A percentile compares a stretch with the other conserved stretches of the same genome.
Conservation (phyloP, 2,329 filamentous ascomycete genomes). For the Sporothrix brunneoviolacea region DNA sequence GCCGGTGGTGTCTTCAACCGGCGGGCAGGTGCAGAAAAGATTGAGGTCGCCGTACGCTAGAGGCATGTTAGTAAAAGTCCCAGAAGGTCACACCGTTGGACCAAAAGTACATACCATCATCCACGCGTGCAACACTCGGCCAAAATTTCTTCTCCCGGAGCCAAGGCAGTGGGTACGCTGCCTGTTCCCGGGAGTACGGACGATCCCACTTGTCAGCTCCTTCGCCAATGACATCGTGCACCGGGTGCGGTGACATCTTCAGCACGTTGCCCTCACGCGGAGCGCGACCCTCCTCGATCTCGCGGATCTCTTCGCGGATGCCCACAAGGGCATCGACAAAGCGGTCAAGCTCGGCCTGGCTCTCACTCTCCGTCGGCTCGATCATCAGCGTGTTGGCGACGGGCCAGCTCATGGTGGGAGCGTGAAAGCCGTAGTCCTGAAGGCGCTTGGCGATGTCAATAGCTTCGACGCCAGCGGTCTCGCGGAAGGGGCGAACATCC, state of each 20-base stretch:
- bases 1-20: conserved; percentile 59
- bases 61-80: conserved; percentile 15
- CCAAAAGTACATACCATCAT: conserved; percentile 63
- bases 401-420: conserved; percentile 95
- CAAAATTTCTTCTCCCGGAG: conserved; percentile 96
- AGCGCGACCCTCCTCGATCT: conserved; percentile 71
- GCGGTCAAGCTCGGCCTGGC: conserved; percentile 83
- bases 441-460: conserved; percentile 95
- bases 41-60: conserved; percentile 83
- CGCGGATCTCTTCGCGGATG: conserved; percentile 78
- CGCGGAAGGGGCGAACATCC: conserved; percentile 78
- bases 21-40: conserved; percentile 89
- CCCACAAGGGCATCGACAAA: conserved; percentile 86
- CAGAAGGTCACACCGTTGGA: not conserved
- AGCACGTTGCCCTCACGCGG: conserved; percentile 74
- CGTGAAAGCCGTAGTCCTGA: conserved; percentile 96
- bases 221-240: conserved; percentile 65
- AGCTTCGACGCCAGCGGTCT: conserved; percentile 75
- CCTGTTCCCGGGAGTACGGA: conserved; percentile 72
- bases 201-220: conserved; percentile 63
- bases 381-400: conserved; percentile 96
- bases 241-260: conserved; percentile 82
- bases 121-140: conserved; percentile 78
- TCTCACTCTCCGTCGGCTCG: conserved; percentile 91
- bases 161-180: conserved; percentile 78